Evolutionary conservation across 306 rosid genomes (phyloP).

Genomic region (Lathyrus oleraceus): DNA sequence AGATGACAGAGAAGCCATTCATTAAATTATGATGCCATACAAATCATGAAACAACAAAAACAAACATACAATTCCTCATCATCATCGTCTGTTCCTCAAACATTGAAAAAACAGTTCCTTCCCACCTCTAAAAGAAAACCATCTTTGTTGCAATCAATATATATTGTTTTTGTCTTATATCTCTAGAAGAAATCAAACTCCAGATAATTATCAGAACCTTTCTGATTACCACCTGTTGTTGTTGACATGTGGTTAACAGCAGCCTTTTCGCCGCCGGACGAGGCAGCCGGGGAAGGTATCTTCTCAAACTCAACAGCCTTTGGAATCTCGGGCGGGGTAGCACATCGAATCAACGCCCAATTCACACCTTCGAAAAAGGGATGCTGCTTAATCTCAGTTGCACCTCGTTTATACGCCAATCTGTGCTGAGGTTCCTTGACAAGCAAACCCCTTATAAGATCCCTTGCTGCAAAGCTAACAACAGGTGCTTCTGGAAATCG

Average conservation of each 20-base stretch:
- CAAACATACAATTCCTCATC: slow-evolving; percentile 65
- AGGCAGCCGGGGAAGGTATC: slow-evolving; percentile 63
- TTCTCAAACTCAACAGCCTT: slow-evolving; percentile 80
- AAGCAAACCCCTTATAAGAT: slow-evolving; percentile 88
- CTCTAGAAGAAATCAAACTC: slow-evolving; percentile 98
- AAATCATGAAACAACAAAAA: slow-evolving; percentile 54
- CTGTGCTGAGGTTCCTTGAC: slow-evolving; percentile 91
- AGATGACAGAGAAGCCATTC: slow-evolving; percentile 58
- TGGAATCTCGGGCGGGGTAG: slow-evolving; percentile 97
- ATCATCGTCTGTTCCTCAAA: slow-evolving; percentile 51
- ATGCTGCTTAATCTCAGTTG: slow-evolving; percentile 93
- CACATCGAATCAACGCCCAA: slow-evolving; percentile 97
- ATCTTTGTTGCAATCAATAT: slow-evolving; percentile 42
- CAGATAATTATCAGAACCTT: slow-evolving; percentile 82
- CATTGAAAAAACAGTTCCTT: slow-evolving; percentile 55
- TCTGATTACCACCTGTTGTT: slow-evolving; percentile 47
- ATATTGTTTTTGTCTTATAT: slow-evolving; percentile 34
- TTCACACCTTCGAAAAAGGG: slow-evolving; percentile 97
- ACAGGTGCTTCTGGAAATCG: slow-evolving; percentile 93
- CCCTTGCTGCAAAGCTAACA: slow-evolving; percentile 92
- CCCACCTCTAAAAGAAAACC: slow-evolving; percentile 49
- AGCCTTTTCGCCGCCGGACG: slow-evolving; percentile 71
- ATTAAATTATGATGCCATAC: slow-evolving; percentile 63
- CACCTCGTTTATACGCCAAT: slow-evolving; percentile 89
- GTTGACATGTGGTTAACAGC: slow-evolving; percentile 48